Base-by-base conservation (phyloP, 1,284 basidiomycete species). In the Ganoderma meredithae region DNA sequence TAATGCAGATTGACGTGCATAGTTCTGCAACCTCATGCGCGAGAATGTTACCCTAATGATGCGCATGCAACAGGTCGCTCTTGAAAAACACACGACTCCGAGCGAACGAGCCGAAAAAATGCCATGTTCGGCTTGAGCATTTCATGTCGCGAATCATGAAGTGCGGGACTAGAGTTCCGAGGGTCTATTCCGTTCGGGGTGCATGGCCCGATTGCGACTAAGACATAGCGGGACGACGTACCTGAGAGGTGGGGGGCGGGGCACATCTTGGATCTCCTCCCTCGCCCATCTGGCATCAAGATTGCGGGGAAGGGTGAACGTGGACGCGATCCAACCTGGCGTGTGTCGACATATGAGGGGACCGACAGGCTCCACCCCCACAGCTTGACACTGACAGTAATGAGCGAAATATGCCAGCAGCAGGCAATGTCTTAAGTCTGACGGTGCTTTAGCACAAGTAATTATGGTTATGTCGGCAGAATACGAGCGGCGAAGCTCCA, bases 151-250 rank as follows among this genome's bases (percentile, higher is more conserved):
- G 31, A n/a, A 31, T 17, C 33, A 19, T 58, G 19, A 3, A 58
- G 10, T 22, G 55, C 33, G 55, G 33, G 7, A 19, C 19, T n/a
- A 9, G 19, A 19, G 33, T 58, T 58, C 55, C 55, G 55, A 58
- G 55, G 55, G 55, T 39, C 55, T 9, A 33, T 58, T 58, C 55
- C n/a, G 55, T 22, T 39, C 58, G 58, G 58, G 41, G 13, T n/a
- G 5, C 13, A 39, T 60, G 58, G 58, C 58, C 58, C 58, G 58
- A 40, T 49, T 22, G 47, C 47, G 22, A 39, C 39, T 41, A 40
- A 5, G 33, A 40, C 39, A 40, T 40, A 40, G 36, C 13, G n/a
- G 58, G 39, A 25, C n/a, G 58, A 39, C 36, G 58, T 60, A 41
- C 58, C 58, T 60, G 58, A 40, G 27, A 4, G 4, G 4, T 3